Percentiles rank a stretch among this genome's conserved stretches.
Evolutionary conservation across 169 alveolate species (phyloP).

Genomic region (Plasmodium adleri): DNA sequence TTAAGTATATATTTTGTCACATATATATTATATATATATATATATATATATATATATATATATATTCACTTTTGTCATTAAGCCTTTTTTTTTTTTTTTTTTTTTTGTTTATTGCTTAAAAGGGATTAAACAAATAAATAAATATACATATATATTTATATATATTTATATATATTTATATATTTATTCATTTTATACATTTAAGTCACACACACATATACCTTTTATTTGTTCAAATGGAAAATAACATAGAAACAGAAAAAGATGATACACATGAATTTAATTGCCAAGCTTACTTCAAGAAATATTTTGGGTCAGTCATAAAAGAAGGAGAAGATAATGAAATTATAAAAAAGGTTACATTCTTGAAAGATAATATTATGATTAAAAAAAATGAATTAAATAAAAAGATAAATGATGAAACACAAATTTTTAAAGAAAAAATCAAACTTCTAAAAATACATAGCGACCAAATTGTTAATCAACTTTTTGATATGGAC

Average conservation of each 20-base stretch:
- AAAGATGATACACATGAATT: constrained; percentile 5
- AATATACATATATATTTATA: background rate
- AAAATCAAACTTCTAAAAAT: background rate
- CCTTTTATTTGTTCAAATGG: constrained; percentile 14
- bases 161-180: background rate
- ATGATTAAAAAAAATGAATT: constrained; percentile 4
- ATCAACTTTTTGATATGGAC: background rate
- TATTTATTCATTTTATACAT: background rate
- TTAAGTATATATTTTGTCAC: too few species aligned
- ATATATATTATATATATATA: too few species aligned
- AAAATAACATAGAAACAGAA: background rate
- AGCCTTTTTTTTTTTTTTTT: too few species aligned
- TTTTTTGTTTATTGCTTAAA: too few species aligned
- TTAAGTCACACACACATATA: background rate
- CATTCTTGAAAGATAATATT: constrained; percentile 1
- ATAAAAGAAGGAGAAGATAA: constrained; percentile 5
- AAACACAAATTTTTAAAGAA: constrained; percentile 17
- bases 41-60: too few species aligned
- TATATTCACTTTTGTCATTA: too few species aligned
- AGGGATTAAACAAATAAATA: too few species aligned
- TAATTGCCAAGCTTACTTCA: constrained; percentile 13
- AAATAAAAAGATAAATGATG: constrained; percentile 31
- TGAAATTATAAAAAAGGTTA: constrained; percentile 10
- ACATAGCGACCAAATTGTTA: background rate
- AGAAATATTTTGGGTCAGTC: constrained; percentile 16